Evolutionary conservation across 2,329 filamentous ascomycete genomes (phyloP), one percentile per base, ranked within the genome.

Genomic region (Epichloe hybrida): DNA sequence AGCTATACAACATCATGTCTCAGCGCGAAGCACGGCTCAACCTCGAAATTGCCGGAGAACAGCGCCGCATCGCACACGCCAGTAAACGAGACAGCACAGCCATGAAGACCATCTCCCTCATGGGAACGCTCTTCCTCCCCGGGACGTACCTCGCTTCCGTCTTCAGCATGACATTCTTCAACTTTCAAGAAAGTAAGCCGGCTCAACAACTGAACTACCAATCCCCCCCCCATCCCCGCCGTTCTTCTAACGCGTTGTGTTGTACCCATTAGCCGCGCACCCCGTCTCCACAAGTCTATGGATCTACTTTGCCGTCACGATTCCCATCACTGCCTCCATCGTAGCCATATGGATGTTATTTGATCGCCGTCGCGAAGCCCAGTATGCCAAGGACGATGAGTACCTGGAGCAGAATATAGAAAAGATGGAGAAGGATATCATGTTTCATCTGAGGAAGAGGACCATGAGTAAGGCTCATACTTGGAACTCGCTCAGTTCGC

Each of bases 81-180:
- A 76, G 76, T 58, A 81, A 81, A 62, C 71, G 78, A 12, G 78
- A 81, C 62, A 78, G 76, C 62, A 79, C 76, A 4, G 77, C 79
- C 51, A 81, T 82, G 79, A 83, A 83, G 67, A 80, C 78, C 0
- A 69, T 83, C 39, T 81, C 79, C 0, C 70, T 83, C 1, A 73
- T 83, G 50, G 80, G 80, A 31, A 78, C 79, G 40, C 67, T 83
- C 40, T 83, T 83, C 57, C 67, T 83, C 5, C 80, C 80, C 0
- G 79, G 79, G 2, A 81, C 79, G 1, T 81, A 76, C 55, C 70
- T 83, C 17, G 74, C 80, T 8, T 83, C 80, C 0, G 69, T 83
- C 23, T 83, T 83, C 57, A 76, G 74, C 67, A 83, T 82, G 78
- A 78, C 77, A 0, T 83, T 83, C 61, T 83, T 83, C 67, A 74